Evolutionary conservation across 805 yeast species (phyloP).

Genomic region (Kodamaea leandrae): DNA sequence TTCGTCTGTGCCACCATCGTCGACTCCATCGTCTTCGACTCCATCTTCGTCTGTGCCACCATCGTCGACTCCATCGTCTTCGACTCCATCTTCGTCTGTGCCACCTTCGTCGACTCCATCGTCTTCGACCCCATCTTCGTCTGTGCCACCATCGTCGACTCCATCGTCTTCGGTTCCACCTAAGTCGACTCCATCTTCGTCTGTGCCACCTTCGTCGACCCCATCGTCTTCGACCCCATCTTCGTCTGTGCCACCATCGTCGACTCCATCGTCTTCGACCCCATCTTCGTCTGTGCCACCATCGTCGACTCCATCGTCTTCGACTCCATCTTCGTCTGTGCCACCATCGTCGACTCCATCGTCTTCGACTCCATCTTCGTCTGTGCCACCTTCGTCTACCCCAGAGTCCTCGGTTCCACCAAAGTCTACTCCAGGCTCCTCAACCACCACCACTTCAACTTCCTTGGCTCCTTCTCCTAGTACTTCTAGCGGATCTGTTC

Average conservation of each 20-base stretch:
- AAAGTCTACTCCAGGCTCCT: neutral
- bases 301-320: neutral
- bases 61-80: neutral
- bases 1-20: neutral
- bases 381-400: neutral
- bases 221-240: constrained; percentile 1
- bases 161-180: too few species aligned
- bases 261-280: neutral
- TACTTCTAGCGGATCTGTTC: neutral
- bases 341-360: neutral
- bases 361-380: neutral
- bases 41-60: neutral
- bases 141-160: neutral
- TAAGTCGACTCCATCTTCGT: constrained; percentile 3
- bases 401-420: neutral
- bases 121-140: neutral
- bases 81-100: constrained; percentile 1
- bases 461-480: neutral
- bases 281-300: neutral
- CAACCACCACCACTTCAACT: neutral
- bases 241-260: neutral
- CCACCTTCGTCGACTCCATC: constrained; percentile 1
- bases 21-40: neutral
- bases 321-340: neutral
- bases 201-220: constrained; percentile 11